Base-by-base conservation (phyloP, 352 stramenopile genomes). In the Globisporangium sylvaticum region DNA sequence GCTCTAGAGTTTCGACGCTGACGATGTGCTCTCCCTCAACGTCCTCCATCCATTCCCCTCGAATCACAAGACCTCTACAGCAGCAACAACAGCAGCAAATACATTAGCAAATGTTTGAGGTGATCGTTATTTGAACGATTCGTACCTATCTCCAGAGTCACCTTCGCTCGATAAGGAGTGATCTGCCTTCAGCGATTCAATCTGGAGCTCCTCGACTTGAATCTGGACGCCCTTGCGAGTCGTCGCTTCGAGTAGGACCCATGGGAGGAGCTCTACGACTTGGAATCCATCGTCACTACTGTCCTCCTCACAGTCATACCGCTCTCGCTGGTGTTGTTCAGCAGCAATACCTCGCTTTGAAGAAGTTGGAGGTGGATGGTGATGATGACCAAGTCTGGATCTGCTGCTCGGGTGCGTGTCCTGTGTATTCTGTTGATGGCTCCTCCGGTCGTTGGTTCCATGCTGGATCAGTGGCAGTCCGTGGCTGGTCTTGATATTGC, bases 181-280 rank as follows among this genome's bases (percentile, higher is more conserved):
- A 1, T n/a, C 34, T 6, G 42, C 37, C 50, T 56, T 58, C 14
- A 64, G 52, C 29, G 90, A 52, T 59, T 89, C 79, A n/a, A 92
- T 81, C 27, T 88, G 83, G 1, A 90, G 54, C 48, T 94, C 85
- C 22, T 90, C 71, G 4, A 94, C 72, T 0, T 57, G 58, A 15
- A 92, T 73, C 29, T 87, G 75, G 0, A 91, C 77, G 4, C 80
- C 83, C 64, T 86, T 79, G 4, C 80, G 72, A 1, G 85, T 92
- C 8, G 75, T 90, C 3, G 85, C 85, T 54, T 94, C 83, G 9
- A 94, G 63, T 0, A 94, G 66, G 14, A 85, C 64, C 44, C 78
- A 89, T 2, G 77, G 56, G 2, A 66, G 44, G 1, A 78, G 67
- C 8, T 81, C 73, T 0, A 75, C 57, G 22, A 81, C 55, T 31